Evolutionary conservation across 2,329 filamentous ascomycete genomes (phyloP), one percentile per base, ranked within the genome.

Genomic region (Aspergillus sp.): DNA sequence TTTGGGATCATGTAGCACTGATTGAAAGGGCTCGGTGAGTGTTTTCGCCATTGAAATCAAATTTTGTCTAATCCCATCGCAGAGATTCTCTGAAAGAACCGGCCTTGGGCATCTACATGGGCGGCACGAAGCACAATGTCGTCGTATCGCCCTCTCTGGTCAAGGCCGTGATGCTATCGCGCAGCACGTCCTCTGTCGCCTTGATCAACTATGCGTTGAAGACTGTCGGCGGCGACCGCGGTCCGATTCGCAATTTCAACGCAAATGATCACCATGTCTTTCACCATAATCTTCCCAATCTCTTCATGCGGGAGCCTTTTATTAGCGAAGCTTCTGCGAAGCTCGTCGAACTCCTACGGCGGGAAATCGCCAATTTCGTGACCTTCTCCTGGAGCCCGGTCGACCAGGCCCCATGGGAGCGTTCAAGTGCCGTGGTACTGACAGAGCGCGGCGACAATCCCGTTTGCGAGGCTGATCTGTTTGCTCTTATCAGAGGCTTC

Each of bases 391-490:
- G 77, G 6, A 85, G 82, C 16, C 71, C 78, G 2, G 81, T 88
- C 20, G 85, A 88, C 61, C 82, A 86, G 55, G 76, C 78, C 59
- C 73, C 74, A 2, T 88, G 85, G 85, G 85, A 88, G 63, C 78
- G 82, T 31, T 70, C 66, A n/a, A 77, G 73, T 16, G 67, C 75
- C 9, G 71, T 80, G 1, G 68, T 69, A 2, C 66, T 75, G 9
- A 64, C 72, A 3, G 77, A 78, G 14, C 58, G 70, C 2, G 65
- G 68, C n/a, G 60, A 63, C 31, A 55, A 64, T 14, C 67, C 71
- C 23, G 73, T 79, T 49, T 81, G 78, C 13, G 82, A 86, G 58
- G 73, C 77, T 11, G 74, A 75, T 54, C 65, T 85, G 1, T 75
- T 78, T 57, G 68, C 76, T 3, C 71, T 88, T 5, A 68, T 85